Percentiles rank a stretch among this genome's conserved stretches.
Conservation (phyloP, 2,329 filamentous ascomycete genomes). For the Beauveria varroae region DNA sequence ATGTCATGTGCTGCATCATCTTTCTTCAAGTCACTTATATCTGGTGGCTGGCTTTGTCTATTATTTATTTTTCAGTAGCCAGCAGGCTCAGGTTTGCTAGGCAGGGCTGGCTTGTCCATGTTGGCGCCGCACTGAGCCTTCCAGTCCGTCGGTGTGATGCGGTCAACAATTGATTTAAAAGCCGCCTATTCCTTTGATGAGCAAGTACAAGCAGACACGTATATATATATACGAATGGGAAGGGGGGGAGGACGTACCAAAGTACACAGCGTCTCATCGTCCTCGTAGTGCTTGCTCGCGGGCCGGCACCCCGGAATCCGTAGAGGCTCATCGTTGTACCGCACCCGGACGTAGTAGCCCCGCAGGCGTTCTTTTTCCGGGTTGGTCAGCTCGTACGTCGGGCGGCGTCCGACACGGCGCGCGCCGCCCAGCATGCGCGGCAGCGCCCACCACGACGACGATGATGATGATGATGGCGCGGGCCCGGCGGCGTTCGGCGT, state of each 20-base stretch:
- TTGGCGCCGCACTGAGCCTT: slow-evolving; percentile 44
- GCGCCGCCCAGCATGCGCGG: slow-evolving; percentile 21
- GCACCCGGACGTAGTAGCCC: slow-evolving; percentile 78
- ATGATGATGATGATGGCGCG: slow-evolving; percentile 18
- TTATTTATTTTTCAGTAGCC: slow-evolving; percentile 30
- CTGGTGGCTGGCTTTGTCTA: too few relatives aligned
- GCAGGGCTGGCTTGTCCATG: slow-evolving; percentile 35
- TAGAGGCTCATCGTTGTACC: slow-evolving; percentile 84
- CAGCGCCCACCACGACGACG: slow-evolving; percentile 15
- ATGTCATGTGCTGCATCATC: not conserved
- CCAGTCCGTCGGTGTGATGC: slow-evolving; percentile 80
- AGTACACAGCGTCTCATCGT: slow-evolving; percentile 86
- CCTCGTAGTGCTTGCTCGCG: slow-evolving; percentile 73
- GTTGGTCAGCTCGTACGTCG: slow-evolving; percentile 45
- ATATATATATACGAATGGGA: too few relatives aligned
- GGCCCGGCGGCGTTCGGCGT: slow-evolving; percentile 13
- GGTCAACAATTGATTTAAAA: slow-evolving; percentile 89
- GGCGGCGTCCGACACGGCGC: slow-evolving; percentile 51
- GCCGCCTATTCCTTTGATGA: slow-evolving; percentile 49
- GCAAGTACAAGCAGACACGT: not conserved
- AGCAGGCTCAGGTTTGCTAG: slow-evolving; percentile 42
- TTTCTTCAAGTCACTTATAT: not conserved
- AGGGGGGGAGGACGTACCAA: slow-evolving; percentile 44
- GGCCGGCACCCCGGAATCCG: slow-evolving; percentile 73
- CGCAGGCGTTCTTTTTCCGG: slow-evolving; percentile 54